A percentile compares a stretch with the other conserved stretches of the same genome.
Conservation (phyloP, 108 stramenopile species). For the Hondaea fermentalgiana region DNA sequence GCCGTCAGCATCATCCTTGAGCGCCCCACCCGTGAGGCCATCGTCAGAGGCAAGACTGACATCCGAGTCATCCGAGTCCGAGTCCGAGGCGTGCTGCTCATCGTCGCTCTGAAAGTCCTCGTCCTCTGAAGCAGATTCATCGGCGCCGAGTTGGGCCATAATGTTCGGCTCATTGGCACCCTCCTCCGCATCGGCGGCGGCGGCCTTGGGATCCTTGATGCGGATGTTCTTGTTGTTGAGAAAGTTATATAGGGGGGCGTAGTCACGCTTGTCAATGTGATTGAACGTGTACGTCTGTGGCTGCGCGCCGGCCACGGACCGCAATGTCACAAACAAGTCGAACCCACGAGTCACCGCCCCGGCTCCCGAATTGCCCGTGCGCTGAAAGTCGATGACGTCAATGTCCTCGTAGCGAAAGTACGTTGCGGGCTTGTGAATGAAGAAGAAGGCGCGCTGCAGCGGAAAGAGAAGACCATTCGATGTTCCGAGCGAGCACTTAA, state of each 20-base stretch:
- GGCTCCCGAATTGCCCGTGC: conserved; percentile 73
- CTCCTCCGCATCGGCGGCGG: background rate
- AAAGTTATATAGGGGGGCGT: conserved; percentile 53
- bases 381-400: conserved; percentile 86
- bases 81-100: background rate
- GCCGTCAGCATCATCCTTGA: background rate
- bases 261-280: conserved; percentile 28
- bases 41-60: background rate
- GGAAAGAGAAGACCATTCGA: conserved; percentile 88
- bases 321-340: conserved; percentile 71
- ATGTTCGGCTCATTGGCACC: background rate
- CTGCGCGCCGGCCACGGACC: conserved; percentile 14
- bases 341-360: conserved; percentile 78
- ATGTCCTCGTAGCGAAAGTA: conserved; percentile 93
- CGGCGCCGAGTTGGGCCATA: background rate
- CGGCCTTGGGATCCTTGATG: conserved; percentile 78
- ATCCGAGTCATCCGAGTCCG: background rate
- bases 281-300: conserved; percentile 39
- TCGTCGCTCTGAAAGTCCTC: background rate
- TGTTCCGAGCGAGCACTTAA: conserved; percentile 58
- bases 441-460: conserved; percentile 94
- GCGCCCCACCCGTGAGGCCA: background rate
- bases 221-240: conserved; percentile 70
- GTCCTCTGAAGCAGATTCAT: background rate
- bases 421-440: conserved; percentile 97